These are phyloP conservation scores for Aspergillus conjunctus DNA, from an alignment of 495 filamentous ascomycete species.

Conservation along the genomic window DNA sequence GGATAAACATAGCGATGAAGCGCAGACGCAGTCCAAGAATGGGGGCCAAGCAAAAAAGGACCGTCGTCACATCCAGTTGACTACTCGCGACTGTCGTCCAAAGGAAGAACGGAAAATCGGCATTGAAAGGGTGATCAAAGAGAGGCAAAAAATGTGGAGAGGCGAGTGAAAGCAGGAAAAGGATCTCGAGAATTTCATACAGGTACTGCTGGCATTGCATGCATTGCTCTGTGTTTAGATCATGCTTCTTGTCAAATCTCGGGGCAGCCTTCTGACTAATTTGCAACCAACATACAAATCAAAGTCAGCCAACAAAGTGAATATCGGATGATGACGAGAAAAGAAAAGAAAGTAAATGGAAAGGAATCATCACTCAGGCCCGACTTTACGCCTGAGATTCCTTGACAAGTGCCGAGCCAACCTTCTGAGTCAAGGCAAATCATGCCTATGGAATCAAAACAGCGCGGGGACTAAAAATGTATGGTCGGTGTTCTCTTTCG, in stretches of 20 bases:
- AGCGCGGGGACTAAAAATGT: neutral
- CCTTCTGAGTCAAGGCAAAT: conserved; percentile 6
- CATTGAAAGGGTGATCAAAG: neutral
- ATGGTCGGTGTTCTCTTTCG: neutral
- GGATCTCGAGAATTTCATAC: conserved; percentile 5
- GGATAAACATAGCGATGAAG: conserved; percentile 1
- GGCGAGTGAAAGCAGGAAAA: conserved; percentile 1
- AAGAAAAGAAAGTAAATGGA: too few species aligned
- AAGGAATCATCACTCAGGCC: conserved; percentile 4
- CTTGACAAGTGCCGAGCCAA: conserved; percentile 3
- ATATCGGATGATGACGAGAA: neutral
- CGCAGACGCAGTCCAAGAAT: neutral
- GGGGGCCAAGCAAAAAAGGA: neutral
- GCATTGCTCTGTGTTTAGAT: conserved; percentile 13
- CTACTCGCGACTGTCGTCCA: conserved; percentile 19
- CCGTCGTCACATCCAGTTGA: neutral
- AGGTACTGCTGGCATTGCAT: conserved; percentile 15
- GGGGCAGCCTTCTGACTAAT: neutral
- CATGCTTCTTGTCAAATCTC: conserved; percentile 8
- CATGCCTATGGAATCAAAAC: neutral
- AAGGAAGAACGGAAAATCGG: conserved; percentile 1
- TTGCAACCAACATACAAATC: conserved; percentile 16
- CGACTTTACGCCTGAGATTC: neutral
- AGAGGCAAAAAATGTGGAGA: neutral
- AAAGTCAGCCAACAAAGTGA: conserved; percentile 16